Base-by-base conservation (phyloP, 2,329 filamentous ascomycete genomes). In the Sclerotinia nivalis region DNA sequence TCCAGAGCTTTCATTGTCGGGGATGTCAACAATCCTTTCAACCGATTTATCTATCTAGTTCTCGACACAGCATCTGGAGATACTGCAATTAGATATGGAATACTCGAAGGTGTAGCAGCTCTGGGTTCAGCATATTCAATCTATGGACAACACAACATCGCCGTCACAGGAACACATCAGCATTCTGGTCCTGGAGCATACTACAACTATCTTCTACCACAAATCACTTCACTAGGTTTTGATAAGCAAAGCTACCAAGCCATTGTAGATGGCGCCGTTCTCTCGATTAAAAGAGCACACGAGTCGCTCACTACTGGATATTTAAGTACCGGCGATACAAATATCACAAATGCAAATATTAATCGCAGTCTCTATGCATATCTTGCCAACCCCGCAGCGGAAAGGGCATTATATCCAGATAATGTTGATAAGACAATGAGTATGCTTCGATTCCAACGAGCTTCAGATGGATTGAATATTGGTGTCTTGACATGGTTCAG, bases 151-250 rank as follows among this genome's bases (percentile, higher is more conserved):
- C 86, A 91, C 76, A 97, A 97, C 76, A 81, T 97, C 40, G 95
- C 95, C 43, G 86, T 98, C 28, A 97, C 93, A 0, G 95, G 93
- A 69, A 97, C 95, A 0, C 95, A 98, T 79, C 93, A 91, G 37
- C 95, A 97, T 80, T 90, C 93, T 43, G 94, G 94, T 0, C 94
- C 95, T 0, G 95, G 92, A 3, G 95, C 91, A 8, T 97, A 93
- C 92, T 84, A 96, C 78, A 98, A 97, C 80, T 97, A 97, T 78
- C 85, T 97, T 15, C 84, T 97, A 7, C 95, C 94, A 4, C 94
- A 97, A 78, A 90, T 97, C 73, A 96, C 95, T 0, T 93, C 89
- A 76, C 84, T 91, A 69, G 95, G 95, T 0, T 97, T 97, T 75
- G 86, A 92, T 79, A 87, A 89, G 76, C 91, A 96, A 80, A 95